Conservation (phyloP, 179 eudicot genomes). For the Carnegiea gigantea region DNA sequence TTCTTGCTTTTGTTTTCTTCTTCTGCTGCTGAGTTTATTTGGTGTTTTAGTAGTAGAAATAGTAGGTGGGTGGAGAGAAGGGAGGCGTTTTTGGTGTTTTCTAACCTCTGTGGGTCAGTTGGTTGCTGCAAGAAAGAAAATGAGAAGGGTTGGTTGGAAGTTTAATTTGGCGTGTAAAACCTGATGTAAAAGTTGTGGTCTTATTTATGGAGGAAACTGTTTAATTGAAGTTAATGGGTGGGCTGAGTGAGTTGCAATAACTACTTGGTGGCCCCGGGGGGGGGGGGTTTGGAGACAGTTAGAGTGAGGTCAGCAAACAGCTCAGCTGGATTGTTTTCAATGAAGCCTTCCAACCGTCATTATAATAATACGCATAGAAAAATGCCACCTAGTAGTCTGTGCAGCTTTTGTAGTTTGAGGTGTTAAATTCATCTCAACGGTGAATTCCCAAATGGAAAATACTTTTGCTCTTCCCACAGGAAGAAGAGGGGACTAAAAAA, state of each 20-base stretch:
- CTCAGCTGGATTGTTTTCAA: not conserved
- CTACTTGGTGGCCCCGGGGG: not conserved
- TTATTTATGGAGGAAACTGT: not conserved
- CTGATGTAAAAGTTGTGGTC: not conserved
- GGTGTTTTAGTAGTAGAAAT: not conserved
- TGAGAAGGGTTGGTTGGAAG: not conserved
- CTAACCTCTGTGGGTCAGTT: not conserved
- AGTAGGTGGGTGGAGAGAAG: not conserved
- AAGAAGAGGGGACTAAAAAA: too few species aligned
- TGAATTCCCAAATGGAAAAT: too few species aligned
- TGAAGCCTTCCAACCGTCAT: too few species aligned
- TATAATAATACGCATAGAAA: too few species aligned
- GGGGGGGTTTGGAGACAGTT: not conserved
- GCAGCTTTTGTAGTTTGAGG: too few species aligned
- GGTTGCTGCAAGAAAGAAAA: not conserved
- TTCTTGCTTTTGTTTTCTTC: too few species aligned
- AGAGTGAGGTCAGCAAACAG: not conserved
- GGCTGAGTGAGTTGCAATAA: not conserved
- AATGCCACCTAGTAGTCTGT: too few species aligned
- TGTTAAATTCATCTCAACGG: too few species aligned
- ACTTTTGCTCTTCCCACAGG: too few species aligned
- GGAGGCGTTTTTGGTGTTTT: slow-evolving; percentile 8
- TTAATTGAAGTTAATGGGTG: too few species aligned
- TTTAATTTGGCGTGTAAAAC: not conserved
- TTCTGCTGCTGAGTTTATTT: too few species aligned